Evolutionary conservation across 1,284 basidiomycete species (phyloP).

Genomic region (Leccinum huronense): DNA sequence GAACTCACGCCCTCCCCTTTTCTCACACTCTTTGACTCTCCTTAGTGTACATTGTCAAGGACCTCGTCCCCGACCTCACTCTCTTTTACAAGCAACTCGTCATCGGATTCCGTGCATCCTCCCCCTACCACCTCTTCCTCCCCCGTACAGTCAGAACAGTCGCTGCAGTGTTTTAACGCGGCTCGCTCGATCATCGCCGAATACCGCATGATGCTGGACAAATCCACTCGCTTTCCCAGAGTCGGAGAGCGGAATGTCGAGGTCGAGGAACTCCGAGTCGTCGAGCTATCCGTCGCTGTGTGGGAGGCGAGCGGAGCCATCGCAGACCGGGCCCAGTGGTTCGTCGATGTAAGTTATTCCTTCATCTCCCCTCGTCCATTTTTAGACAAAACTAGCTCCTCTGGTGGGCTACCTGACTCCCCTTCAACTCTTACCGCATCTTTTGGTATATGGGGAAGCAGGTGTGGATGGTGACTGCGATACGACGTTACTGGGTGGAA

Average conservation of each 20-base stretch:
- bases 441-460: constrained; percentile 85
- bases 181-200: constrained; percentile 66
- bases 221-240: constrained; percentile 75
- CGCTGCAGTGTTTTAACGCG: constrained; percentile 60
- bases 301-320: constrained; percentile 73
- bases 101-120: no score
- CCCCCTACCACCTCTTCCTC: no score
- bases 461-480: no score
- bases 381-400: constrained; percentile 52
- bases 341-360: constrained; percentile 60
- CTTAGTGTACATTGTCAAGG: constrained; percentile 98
- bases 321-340: constrained; percentile 64
- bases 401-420: constrained; percentile 89
- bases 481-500: constrained; percentile 64
- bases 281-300: constrained; percentile 75
- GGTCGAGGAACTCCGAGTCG: constrained; percentile 85
- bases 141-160: constrained; percentile 30
- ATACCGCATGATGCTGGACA: constrained; percentile 63
- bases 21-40: background rate
- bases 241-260: constrained; percentile 80
- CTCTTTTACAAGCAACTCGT: constrained; percentile 99
- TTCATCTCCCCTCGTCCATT: constrained; percentile 1
- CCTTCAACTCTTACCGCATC: constrained; percentile 86
- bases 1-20: background rate
- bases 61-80: constrained; percentile 89